Base-by-base conservation (phyloP, 768 basidiomycete species). In the Leccinum fibrillosum region DNA sequence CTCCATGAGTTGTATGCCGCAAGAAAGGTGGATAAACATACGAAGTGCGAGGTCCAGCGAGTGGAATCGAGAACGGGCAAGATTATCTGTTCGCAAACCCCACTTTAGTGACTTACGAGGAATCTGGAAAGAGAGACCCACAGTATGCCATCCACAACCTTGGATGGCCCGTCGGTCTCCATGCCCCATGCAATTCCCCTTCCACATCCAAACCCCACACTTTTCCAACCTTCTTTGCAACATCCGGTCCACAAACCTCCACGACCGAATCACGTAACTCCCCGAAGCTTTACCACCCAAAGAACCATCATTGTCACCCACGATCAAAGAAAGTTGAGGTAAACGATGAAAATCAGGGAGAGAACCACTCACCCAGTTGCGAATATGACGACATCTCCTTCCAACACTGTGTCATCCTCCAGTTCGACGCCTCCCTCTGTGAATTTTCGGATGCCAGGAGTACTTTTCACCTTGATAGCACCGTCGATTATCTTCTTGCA, bases 151-250 rank as follows among this genome's bases (percentile, higher is more conserved):
- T 54, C 67, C 72, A 74, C 32, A 74, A 53, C 49, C 80, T 79
- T 21, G 78, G 65, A 57, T 75, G 64, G 7, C 68, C 70, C 1
- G 65, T 72, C 47, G 65, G 65, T 57, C 68, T 72, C 70, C 69
- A 74, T 13, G 65, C 66, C 0, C 81, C 81, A 19, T 78, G 73
- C 25, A 85, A 63, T 66, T 89, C 86, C 2, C 86, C 85, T 71
- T 92, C 85, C 39, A 75, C 71, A 67, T 87, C 79, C 56, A 90
- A 63, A 37, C 88, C 83, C 89, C 87, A 84, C 13, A 88, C 69
- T n/a, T 78, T 75, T 54, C 80, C 77, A 58, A 86, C 73, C 66
- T 76, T 74, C 39, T 74, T 61, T 1, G 72, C 76, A 9, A 82
- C 66, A 21, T 79, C 76, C 3, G 78, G 70, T 0, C 81, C 84